These are phyloP conservation scores for Aspergillus brasiliensis DNA, from an alignment of 2,329 filamentous ascomycete genomes.

Conservation along the genomic window DNA sequence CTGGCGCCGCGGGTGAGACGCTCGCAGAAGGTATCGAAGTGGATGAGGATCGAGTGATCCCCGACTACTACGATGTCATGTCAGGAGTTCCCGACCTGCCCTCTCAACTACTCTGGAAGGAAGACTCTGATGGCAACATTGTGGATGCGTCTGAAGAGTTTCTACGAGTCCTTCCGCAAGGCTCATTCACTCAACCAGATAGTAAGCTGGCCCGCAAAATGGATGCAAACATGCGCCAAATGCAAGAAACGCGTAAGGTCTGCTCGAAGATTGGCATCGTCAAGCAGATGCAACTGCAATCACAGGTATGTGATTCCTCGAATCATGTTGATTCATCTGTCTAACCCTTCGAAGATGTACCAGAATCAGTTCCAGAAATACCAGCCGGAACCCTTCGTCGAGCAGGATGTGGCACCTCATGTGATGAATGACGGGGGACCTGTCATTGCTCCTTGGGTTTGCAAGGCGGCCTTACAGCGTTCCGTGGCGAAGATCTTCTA, in stretches of 20 bases:
- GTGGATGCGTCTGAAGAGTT: slow-evolving; percentile 87
- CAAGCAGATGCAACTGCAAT: slow-evolving; percentile 99
- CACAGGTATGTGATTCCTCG: slow-evolving; percentile 65
- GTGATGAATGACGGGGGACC: slow-evolving; percentile 87
- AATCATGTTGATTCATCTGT: not conserved
- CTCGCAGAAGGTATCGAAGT: slow-evolving; percentile 94
- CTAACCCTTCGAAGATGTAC: slow-evolving; percentile 68
- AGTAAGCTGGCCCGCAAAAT: slow-evolving; percentile 77
- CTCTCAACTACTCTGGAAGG: slow-evolving; percentile 78
- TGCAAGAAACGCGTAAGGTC: slow-evolving; percentile 95
- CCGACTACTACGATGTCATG: slow-evolving; percentile 91
- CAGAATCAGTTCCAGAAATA: slow-evolving; percentile 98
- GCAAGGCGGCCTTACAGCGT: slow-evolving; percentile 80
- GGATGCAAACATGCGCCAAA: slow-evolving; percentile 87
- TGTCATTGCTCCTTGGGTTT: slow-evolving; percentile 80
- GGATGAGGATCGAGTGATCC: slow-evolving; percentile 79
- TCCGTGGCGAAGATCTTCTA: slow-evolving; percentile 95
- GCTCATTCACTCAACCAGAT: slow-evolving; percentile 73
- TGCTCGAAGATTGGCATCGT: slow-evolving; percentile 96
- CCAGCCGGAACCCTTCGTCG: slow-evolving; percentile 83
- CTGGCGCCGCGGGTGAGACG: slow-evolving; percentile 66
- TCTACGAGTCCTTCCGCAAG: slow-evolving; percentile 72
- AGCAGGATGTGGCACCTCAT: slow-evolving; percentile 83
- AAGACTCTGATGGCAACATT: slow-evolving; percentile 85
- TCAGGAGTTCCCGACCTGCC: slow-evolving; percentile 84